Percentiles rank a stretch among this genome's conserved stretches.
Conservation (phyloP, 495 filamentous ascomycete genomes). For the Penicillium egyptiacum region DNA sequence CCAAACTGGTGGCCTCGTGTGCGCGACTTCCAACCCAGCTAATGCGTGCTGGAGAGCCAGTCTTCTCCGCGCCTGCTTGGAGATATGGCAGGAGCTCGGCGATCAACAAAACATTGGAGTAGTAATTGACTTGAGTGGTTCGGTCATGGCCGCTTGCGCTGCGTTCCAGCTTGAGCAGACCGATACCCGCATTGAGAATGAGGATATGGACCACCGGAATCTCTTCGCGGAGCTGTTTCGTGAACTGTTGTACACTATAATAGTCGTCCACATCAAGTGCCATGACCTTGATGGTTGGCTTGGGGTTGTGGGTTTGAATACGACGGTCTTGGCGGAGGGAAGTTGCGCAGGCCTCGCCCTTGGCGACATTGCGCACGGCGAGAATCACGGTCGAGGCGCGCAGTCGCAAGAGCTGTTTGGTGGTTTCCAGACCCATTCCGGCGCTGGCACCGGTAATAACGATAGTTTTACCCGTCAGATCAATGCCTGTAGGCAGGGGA, state of each 20-base stretch:
- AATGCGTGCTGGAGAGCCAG: constrained; percentile 24
- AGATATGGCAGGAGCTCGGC: constrained; percentile 35
- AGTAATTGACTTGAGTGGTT: constrained; percentile 36
- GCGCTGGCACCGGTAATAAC: not conserved
- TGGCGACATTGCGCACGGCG: constrained; percentile 25
- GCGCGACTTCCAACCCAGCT: constrained; percentile 36
- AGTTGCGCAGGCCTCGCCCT: constrained; percentile 16
- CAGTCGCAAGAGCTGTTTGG: not conserved
- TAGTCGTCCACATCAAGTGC: constrained; percentile 27
- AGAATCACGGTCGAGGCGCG: constrained; percentile 21
- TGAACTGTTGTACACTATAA: constrained; percentile 27
- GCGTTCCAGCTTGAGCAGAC: constrained; percentile 19
- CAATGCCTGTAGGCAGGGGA: not conserved
- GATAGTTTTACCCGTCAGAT: not conserved
- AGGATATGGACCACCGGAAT: constrained; percentile 21
- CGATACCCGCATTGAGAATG: constrained; percentile 37
- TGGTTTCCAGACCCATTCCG: not conserved
- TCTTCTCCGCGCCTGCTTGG: constrained; percentile 20
- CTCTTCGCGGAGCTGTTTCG: constrained; percentile 7
- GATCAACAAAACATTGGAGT: constrained; percentile 34
- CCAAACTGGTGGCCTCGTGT: constrained; percentile 16
- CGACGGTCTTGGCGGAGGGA: not conserved
- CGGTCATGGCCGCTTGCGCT: constrained; percentile 33
- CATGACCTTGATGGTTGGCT: constrained; percentile 22
- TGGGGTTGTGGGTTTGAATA: constrained; percentile 15